Conservation (phyloP, 257 asterid genomes). For the Petrea volubilis region DNA sequence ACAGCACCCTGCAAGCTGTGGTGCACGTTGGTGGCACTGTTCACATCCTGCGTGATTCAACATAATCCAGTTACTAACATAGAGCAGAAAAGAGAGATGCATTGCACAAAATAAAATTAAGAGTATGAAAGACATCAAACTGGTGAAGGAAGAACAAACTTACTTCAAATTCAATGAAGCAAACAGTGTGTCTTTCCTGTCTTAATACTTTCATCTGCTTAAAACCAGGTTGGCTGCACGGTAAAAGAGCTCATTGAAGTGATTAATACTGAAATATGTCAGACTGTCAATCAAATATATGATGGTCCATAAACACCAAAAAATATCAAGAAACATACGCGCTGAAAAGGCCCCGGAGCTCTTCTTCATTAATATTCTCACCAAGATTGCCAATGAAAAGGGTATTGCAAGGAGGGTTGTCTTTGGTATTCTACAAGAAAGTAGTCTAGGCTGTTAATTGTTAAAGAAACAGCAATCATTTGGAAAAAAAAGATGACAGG, state of each 20-base stretch:
- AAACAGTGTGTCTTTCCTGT: constrained; percentile 97
- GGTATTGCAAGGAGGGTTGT: constrained; percentile 98
- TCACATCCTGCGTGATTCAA: constrained; percentile 69
- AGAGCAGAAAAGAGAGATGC: constrained; percentile 9
- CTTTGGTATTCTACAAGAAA: constrained; percentile 79
- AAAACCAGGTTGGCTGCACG: constrained; percentile 89
- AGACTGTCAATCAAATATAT: neutral
- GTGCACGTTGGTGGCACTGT: constrained; percentile 86
- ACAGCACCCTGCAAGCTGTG: constrained; percentile 95
- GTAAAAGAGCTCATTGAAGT: constrained; percentile 5
- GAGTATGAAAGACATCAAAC: constrained; percentile 15
- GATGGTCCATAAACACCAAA: constrained; percentile 13
- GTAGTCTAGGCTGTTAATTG: constrained; percentile 4
- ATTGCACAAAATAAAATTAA: neutral
- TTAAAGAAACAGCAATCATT: constrained; percentile 7
- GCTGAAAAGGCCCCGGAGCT: constrained; percentile 80
- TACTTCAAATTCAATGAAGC: constrained; percentile 99
- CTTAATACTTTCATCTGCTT: constrained; percentile 97
- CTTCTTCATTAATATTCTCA: constrained; percentile 94
- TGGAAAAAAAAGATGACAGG: neutral
- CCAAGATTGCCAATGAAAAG: constrained; percentile 98
- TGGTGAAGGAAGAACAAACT: constrained; percentile 29
- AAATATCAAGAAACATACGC: constrained; percentile 47
- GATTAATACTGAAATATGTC: constrained; percentile 10
- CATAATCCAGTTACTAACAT: constrained; percentile 5